Evolutionary conservation across 1,284 basidiomycete genomes (phyloP).

Genomic region (Austroboletus niveus): DNA sequence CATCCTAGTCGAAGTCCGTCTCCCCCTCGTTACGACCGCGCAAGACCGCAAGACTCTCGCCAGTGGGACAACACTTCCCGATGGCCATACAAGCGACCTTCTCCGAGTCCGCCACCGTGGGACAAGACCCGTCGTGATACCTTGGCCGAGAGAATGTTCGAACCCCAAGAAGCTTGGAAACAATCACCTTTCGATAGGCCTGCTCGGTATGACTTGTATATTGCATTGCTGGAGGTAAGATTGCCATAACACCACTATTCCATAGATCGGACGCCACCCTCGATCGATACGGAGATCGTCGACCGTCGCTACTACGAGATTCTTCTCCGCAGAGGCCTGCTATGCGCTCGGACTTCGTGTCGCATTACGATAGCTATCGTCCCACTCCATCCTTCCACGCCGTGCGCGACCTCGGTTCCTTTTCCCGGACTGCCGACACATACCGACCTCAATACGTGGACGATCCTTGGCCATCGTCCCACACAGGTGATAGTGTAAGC

Average conservation of each 20-base stretch:
- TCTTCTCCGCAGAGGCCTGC: conserved; percentile 35
- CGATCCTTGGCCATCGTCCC: conserved; percentile 22
- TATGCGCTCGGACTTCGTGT: conserved; percentile 26
- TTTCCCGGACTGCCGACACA: conserved; percentile 35
- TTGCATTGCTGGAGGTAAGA: conserved; percentile 24
- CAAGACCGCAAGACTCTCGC: conserved; percentile 32
- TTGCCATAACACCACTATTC: conserved; percentile 13
- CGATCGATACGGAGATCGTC: conserved; percentile 34
- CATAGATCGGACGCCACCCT: conserved; percentile 25
- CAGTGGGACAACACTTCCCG: conserved; percentile 32
- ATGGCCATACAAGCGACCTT: conserved; percentile 32
- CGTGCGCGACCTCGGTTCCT: conserved; percentile 32
- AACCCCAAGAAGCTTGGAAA: conserved; percentile 71
- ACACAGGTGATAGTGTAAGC: conserved; percentile 17
- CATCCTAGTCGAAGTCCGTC: conserved; percentile 50
- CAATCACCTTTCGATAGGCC: conserved; percentile 44
- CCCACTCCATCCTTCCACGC: conserved; percentile 30
- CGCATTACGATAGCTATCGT: conserved; percentile 44
- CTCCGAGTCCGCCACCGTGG: conserved; percentile 35
- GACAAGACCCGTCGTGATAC: conserved; percentile 39
- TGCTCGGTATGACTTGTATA: conserved; percentile 27
- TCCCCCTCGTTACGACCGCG: conserved; percentile 47
- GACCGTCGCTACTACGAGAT: conserved; percentile 29
- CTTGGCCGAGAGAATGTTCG: conserved; percentile 59
- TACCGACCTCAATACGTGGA: conserved; percentile 42